A percentile compares a stretch with the other conserved stretches of the same genome.
Evolutionary conservation across 2,329 filamentous ascomycete species (phyloP).

Genomic region (Aspergillus quadricinctus): DNA sequence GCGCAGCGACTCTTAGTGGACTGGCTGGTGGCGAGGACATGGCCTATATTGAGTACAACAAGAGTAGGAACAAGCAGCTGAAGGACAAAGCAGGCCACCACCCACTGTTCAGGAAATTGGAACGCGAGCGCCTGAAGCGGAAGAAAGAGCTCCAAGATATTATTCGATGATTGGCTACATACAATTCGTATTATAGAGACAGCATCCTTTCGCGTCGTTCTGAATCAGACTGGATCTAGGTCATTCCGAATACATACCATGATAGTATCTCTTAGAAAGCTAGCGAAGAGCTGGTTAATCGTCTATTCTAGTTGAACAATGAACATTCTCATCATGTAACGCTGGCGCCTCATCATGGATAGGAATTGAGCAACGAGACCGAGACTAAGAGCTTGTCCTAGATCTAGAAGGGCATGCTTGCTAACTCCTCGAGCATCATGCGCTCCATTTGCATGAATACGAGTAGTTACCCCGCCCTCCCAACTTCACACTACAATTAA

Average conservation of each 20-base stretch:
- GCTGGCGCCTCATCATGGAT: background rate
- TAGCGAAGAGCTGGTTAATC: background rate
- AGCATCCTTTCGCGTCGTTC: background rate
- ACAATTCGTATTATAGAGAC: background rate
- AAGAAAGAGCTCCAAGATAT: conserved; percentile 43
- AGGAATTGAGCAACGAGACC: background rate
- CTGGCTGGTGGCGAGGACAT: conserved; percentile 91
- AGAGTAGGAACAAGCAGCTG: conserved; percentile 63
- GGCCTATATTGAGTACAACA: conserved; percentile 88
- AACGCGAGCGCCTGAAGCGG: conserved; percentile 57
- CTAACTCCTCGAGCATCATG: background rate
- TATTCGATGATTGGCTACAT: conserved; percentile 8
- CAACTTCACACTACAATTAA: background rate
- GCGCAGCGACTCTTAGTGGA: conserved; percentile 78
- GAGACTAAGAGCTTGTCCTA: background rate
- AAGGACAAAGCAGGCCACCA: conserved; percentile 59
- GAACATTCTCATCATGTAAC: background rate
- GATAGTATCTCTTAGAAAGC: background rate
- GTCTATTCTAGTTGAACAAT: background rate
- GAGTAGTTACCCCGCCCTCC: background rate
- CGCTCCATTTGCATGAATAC: background rate
- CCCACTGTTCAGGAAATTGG: conserved; percentile 63
- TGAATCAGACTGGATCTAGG: background rate
- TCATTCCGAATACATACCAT: background rate
- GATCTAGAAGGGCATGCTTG: background rate